Percentiles rank a stretch among this genome's conserved stretches.
These are phyloP conservation scores for Penicillium sp. DNA, from an alignment of 2,329 filamentous ascomycete genomes.

Conservation along the genomic window DNA sequence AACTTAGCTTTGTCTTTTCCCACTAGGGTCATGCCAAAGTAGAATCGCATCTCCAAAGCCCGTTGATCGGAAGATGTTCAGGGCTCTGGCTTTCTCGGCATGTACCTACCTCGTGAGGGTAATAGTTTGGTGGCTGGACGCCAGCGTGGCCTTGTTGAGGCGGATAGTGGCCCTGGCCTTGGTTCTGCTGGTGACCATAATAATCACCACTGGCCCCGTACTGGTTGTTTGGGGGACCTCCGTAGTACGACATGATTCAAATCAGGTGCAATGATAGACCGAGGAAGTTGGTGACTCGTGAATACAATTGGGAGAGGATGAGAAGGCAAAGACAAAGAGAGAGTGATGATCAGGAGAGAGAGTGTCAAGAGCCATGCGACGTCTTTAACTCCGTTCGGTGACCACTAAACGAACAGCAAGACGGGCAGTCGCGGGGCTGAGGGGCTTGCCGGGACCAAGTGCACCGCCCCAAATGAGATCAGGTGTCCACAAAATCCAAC, in stretches of 20 bases:
- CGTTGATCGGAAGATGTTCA: no score
- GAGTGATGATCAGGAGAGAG: neutral
- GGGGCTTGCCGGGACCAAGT: neutral
- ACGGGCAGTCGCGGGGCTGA: conserved; percentile 8
- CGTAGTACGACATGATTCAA: conserved; percentile 18
- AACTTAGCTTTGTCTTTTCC: no score
- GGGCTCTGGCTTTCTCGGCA: no score
- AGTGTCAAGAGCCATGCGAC: neutral
- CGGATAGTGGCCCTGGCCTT: conserved; percentile 12
- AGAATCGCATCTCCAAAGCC: no score
- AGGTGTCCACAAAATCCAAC: neutral
- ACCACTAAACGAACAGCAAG: conserved; percentile 1
- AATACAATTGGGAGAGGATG: neutral
- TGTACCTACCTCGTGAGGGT: conserved; percentile 22
- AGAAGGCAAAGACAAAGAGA: neutral
- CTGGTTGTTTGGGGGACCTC: conserved; percentile 18
- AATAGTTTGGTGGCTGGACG: conserved; percentile 20
- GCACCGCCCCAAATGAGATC: conserved; percentile 12
- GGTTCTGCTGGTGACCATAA: conserved; percentile 17
- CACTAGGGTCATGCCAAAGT: no score
- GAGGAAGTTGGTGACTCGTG: no score
- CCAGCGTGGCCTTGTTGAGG: conserved; percentile 17
- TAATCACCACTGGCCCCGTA: conserved; percentile 18
- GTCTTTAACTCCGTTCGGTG: neutral
- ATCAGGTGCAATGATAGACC: neutral